These are phyloP conservation scores for Salvia sclarea DNA, from an alignment of 305 asterid species.

Conservation along the genomic window DNA sequence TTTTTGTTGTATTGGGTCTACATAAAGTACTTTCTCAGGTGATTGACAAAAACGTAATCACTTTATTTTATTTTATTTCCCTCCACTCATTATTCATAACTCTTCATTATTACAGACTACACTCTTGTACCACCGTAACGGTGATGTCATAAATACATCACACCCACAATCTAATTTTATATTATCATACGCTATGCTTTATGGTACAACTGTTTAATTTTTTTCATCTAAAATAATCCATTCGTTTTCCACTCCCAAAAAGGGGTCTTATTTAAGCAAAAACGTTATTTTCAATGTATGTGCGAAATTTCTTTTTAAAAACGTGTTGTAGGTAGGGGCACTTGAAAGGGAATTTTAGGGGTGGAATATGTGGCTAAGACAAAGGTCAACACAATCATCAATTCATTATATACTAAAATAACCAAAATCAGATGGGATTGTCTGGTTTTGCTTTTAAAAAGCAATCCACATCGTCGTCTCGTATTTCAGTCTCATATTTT, in stretches of 20 bases:
- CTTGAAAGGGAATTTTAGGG: constrained; percentile 7
- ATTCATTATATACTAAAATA: constrained; percentile 36
- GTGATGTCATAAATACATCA: constrained; percentile 39
- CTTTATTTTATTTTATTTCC: neutral
- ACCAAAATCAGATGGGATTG: constrained; percentile 28
- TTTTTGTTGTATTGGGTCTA: constrained; percentile 19
- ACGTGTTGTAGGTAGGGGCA: constrained; percentile 31
- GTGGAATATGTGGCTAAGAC: constrained; percentile 34
- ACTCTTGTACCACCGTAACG: constrained; percentile 1
- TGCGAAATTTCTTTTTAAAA: constrained; percentile 4
- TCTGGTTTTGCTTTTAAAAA: constrained; percentile 38
- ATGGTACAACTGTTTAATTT: constrained; percentile 12
- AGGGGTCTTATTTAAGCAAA: constrained; percentile 20
- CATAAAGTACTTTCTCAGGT: constrained; percentile 31
- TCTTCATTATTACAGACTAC: neutral
- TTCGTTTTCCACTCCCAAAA: constrained; percentile 47
- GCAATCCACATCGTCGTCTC: neutral
- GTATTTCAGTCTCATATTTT: neutral
- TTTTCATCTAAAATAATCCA: constrained; percentile 26
- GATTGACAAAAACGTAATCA: constrained; percentile 25
- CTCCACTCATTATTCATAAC: neutral
- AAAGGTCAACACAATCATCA: constrained; percentile 46
- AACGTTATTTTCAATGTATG: constrained; percentile 27
- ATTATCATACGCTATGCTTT: neutral
- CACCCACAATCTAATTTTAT: constrained; percentile 20